phyloP scores from a whole-genome alignment of 2,329 filamentous ascomycete species.

The Diaporthe sp. region DNA sequence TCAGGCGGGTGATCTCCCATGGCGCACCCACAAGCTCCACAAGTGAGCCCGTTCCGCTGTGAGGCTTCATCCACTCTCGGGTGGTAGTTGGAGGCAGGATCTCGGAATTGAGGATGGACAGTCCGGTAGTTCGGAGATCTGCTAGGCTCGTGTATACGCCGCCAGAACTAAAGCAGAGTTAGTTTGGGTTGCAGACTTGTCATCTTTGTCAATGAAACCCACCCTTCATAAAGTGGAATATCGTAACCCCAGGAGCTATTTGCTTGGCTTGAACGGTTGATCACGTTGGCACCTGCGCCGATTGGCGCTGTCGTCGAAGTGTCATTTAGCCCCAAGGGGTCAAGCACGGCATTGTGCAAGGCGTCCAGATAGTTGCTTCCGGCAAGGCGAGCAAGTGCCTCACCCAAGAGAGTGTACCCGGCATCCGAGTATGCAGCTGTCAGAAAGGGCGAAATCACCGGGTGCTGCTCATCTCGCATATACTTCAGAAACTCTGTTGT shows the following conservation, averaged over 20 bases:
- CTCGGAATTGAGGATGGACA: constrained; percentile 5
- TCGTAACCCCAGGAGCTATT: background rate
- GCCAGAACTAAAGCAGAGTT: background rate
- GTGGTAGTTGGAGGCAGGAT: background rate
- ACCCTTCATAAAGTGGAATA: background rate
- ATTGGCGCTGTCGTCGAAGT: background rate
- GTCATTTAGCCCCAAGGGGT: background rate
- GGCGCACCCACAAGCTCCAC: background rate
- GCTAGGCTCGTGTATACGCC: constrained; percentile 3
- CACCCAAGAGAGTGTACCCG: background rate
- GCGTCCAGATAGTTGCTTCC: background rate
- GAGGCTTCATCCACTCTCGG: constrained; percentile 14
- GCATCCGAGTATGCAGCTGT: background rate
- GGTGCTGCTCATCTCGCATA: background rate
- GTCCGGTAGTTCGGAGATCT: background rate
- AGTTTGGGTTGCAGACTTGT: background rate
- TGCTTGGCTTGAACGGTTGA: background rate
- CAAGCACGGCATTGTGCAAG: background rate
- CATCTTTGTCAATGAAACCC: background rate
- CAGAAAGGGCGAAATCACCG: background rate
- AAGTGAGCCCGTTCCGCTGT: constrained; percentile 3
- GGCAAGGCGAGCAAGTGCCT: background rate
- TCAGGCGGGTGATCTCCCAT: constrained; percentile 14
- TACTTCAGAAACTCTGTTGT: background rate
- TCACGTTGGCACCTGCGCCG: background rate